Percentiles rank a stretch among this genome's conserved stretches.
phyloP scores from a whole-genome alignment of 768 basidiomycete genomes.

The Tylopilus rubrobrunneus region DNA sequence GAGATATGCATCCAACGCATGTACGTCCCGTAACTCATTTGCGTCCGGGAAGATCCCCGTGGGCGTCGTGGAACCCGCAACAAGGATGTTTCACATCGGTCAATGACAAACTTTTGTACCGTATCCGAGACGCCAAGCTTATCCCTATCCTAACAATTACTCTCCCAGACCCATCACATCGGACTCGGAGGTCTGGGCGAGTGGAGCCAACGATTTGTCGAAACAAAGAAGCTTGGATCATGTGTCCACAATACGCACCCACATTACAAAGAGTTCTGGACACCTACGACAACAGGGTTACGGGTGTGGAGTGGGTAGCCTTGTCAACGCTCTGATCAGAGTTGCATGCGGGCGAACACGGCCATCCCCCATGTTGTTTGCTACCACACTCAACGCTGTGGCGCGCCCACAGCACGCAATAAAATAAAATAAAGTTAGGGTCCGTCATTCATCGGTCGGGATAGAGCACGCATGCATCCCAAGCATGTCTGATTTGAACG shows the following conservation, averaged over 20 bases:
- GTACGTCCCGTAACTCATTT: conserved; percentile 8
- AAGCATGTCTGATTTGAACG: background rate
- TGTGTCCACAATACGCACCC: background rate
- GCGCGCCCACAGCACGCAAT: background rate
- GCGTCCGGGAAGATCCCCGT: background rate
- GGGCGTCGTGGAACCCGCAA: background rate
- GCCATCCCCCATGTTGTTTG: background rate
- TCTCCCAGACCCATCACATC: background rate
- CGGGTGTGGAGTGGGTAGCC: background rate
- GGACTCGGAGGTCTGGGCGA: background rate
- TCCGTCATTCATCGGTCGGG: background rate
- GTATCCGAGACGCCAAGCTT: conserved; percentile 8
- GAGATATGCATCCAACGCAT: too few relatives aligned
- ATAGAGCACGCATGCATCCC: background rate
- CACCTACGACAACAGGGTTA: background rate
- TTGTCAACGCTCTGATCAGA: background rate
- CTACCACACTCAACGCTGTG: background rate
- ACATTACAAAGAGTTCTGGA: background rate
- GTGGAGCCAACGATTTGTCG: background rate
- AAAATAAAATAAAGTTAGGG: background rate
- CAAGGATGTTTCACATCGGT: background rate
- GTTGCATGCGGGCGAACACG: background rate
- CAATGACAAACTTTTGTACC: background rate
- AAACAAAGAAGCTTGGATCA: background rate
- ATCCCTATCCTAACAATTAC: background rate